Conservation (phyloP, 78 protist species). For the Creolimax fragrantissima region DNA sequence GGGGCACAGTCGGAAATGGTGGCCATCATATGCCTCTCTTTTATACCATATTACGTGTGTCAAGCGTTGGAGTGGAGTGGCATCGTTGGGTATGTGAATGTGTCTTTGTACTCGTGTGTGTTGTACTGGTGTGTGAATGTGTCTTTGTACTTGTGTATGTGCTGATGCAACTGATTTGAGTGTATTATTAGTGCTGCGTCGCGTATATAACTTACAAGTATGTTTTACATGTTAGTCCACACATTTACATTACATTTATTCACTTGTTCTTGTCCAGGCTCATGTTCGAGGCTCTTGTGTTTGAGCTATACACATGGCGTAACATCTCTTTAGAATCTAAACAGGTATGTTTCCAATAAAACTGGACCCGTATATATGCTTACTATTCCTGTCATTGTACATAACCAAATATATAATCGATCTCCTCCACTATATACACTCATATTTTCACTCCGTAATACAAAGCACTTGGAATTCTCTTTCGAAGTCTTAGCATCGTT, state of each 20-base stretch:
- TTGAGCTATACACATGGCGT: background rate
- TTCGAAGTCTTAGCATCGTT: background rate
- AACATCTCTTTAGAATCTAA: background rate
- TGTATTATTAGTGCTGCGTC: too few species aligned
- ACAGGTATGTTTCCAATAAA: background rate
- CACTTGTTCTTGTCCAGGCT: too few species aligned
- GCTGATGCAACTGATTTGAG: too few species aligned
- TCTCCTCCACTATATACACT: background rate
- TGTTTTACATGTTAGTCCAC: too few species aligned
- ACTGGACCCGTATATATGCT: too few species aligned
- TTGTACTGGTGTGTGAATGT: too few species aligned
- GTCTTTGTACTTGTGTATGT: too few species aligned
- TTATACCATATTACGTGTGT: background rate
- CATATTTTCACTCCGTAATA: background rate
- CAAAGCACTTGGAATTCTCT: background rate
- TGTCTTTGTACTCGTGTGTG: background rate
- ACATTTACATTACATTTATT: too few species aligned
- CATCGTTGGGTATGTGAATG: background rate
- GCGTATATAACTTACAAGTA: too few species aligned
- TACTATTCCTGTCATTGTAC: too few species aligned
- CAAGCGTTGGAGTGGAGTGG: constrained; percentile 11
- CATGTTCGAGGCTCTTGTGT: background rate
- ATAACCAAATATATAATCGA: background rate
- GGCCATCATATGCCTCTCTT: background rate
- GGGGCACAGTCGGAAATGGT: background rate